Base-by-base conservation (phyloP, 1,284 basidiomycete species). In the Exobasidium cylindrosporum region DNA sequence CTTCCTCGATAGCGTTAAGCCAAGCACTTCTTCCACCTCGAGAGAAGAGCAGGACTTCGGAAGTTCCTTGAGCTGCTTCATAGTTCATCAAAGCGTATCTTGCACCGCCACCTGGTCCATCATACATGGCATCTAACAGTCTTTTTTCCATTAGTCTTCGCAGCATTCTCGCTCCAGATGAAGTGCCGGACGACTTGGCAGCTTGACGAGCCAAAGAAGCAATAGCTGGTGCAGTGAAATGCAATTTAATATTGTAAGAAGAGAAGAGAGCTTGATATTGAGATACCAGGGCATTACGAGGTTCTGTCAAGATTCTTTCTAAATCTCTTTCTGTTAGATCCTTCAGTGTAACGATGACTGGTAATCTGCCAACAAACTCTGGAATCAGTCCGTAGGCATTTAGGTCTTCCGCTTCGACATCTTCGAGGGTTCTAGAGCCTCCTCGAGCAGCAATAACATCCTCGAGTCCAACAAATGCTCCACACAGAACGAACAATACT, bases 391-490 rank as follows among this genome's bases (percentile, higher is more conserved):
- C 93, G 71, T 89, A 97, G 83, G 87, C 86, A 11, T 90, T 85
- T 11, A 97, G 83, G 82, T 97, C 94, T 26, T 26, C 57, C 61
- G 82, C 75, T 90, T 90, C 78, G 90, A 90, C 3, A 87, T 86
- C 62, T 87, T 65, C 52, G 80, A 82, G 21, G 68, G 52, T 3
- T n/a, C n/a, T n/a, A 13, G 13, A 26, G 2, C 26, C 10, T 4
- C 71, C 29, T 1, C 71, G 63, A 13, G 35, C 57, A 0, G 46
- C 59, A 14, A 73, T 87, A 30, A 96, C 83, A 54, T 84, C 86
- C 35, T 97, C 93, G 50, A 97, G 82, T 0, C 94, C 94, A 11
- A 96, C 92, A 77, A 97, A 97, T 0, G 93, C 93, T 0, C 94
- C 93, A 52, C 90, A 93, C 11, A 72, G 65, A 2, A 74, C 70